A percentile compares a stretch with the other conserved stretches of the same genome.
These are phyloP conservation scores for Sporobolomyces phaffii DNA, from an alignment of 768 basidiomycete species.

Conservation along the genomic window DNA sequence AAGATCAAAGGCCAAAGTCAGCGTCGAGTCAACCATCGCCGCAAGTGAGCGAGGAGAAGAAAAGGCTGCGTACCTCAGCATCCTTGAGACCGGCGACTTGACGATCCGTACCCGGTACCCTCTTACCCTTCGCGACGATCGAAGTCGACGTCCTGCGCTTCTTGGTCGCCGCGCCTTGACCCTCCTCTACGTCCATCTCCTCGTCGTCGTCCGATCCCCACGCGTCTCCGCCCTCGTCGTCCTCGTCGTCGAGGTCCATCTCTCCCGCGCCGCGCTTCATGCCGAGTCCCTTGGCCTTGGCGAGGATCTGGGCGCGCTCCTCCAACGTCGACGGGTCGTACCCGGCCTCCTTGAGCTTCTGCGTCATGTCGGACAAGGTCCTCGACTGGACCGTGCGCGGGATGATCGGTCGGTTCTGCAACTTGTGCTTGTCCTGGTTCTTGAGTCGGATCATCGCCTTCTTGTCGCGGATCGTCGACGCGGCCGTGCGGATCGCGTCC, in stretches of 20 bases:
- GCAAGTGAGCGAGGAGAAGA: no score
- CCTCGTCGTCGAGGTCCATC: conserved; percentile 45
- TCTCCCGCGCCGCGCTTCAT: conserved; percentile 52
- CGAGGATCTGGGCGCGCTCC: conserved; percentile 77
- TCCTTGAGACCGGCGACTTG: conserved; percentile 22
- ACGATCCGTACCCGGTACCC: conserved; percentile 34
- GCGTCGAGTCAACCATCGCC: no score
- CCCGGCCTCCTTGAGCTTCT: conserved; percentile 77
- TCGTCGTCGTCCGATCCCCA: conserved; percentile 44
- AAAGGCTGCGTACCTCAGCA: conserved; percentile 27
- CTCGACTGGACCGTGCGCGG: conserved; percentile 59
- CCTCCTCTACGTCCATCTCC: conserved; percentile 46
- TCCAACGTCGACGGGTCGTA: conserved; percentile 80
- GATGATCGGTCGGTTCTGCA: conserved; percentile 79
- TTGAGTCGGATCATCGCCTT: conserved; percentile 46
- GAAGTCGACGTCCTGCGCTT: conserved; percentile 28
- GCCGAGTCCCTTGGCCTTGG: conserved; percentile 56
- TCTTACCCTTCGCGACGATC: conserved; percentile 39
- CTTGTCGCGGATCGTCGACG: conserved; percentile 55
- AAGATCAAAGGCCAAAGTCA: conserved; percentile 25
- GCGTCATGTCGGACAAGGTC: conserved; percentile 66
- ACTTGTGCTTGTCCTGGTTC: conserved; percentile 76
- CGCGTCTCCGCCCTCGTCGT: conserved; percentile 28
- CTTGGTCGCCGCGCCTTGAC: conserved; percentile 31
- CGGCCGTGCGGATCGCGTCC: conserved; percentile 59